These are phyloP conservation scores for Ceratocystis smalleyi DNA, from an alignment of 2,329 filamentous ascomycete species.

Conservation along the genomic window DNA sequence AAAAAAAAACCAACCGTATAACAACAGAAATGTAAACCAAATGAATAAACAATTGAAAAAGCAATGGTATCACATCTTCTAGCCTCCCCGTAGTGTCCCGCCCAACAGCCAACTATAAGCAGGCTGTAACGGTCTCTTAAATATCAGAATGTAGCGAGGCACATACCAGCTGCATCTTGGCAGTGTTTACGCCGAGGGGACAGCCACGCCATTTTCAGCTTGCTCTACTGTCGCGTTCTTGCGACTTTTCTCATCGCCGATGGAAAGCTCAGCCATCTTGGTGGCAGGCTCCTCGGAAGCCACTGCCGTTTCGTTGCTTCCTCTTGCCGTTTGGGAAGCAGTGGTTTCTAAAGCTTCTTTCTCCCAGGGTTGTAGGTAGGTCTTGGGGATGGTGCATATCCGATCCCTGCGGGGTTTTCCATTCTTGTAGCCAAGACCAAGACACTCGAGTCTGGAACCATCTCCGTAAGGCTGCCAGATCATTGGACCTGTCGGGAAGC, in stretches of 20 bases:
- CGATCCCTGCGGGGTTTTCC: constrained; percentile 32
- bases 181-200: constrained; percentile 2
- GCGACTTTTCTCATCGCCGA: constrained; percentile 20
- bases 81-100: background rate
- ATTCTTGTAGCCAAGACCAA: constrained; percentile 35
- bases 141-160: background rate
- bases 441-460: constrained; percentile 34
- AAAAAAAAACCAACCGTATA: background rate
- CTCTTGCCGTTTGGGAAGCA: background rate
- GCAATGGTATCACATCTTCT: constrained; percentile 12
- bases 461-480: constrained; percentile 39
- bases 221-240: constrained; percentile 11
- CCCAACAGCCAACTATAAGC: background rate
- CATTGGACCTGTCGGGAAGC: constrained; percentile 41
- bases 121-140: background rate
- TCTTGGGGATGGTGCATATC: constrained; percentile 37
- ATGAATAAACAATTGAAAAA: constrained; percentile 3
- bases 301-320: constrained; percentile 8
- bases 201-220: constrained; percentile 5
- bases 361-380: constrained; percentile 23
- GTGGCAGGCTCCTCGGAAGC: background rate
- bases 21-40: background rate
- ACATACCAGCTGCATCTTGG: background rate
- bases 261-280: constrained; percentile 15
- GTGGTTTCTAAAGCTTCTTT: constrained; percentile 4